These are phyloP conservation scores for Leccinum variicolor DNA, from an alignment of 768 basidiomycete species.

Conservation along the genomic window DNA sequence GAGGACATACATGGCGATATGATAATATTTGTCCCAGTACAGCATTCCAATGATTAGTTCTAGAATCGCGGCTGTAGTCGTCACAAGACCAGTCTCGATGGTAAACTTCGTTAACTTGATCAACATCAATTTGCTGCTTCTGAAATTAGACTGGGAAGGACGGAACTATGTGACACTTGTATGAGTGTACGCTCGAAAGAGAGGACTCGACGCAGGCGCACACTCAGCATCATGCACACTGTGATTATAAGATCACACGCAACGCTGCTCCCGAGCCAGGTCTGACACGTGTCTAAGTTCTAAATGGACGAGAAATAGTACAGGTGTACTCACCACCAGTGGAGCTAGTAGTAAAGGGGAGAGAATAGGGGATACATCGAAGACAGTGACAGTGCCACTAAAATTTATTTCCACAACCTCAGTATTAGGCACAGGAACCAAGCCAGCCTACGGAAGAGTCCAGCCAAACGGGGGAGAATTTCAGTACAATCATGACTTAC, in stretches of 20 bases:
- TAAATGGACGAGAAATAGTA: neutral
- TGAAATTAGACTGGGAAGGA: conserved; percentile 6
- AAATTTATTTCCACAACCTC: no score
- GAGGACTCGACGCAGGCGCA: neutral
- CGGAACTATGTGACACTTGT: conserved; percentile 6
- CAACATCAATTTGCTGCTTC: neutral
- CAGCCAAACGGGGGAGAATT: no score
- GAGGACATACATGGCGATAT: conserved; percentile 19
- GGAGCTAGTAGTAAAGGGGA: no score
- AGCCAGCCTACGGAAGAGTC: no score
- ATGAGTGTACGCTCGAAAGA: neutral
- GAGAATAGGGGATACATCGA: no score
- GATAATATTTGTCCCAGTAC: conserved; percentile 2
- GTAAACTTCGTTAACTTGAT: conserved; percentile 18
- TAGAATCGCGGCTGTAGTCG: conserved; percentile 13
- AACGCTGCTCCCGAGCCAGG: neutral
- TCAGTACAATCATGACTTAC: no score
- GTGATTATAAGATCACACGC: neutral
- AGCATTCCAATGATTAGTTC: conserved; percentile 15
- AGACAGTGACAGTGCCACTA: no score
- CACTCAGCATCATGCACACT: neutral
- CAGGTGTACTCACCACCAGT: neutral
- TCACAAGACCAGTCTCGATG: conserved; percentile 25
- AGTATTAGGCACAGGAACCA: neutral
- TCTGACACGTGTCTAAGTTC: neutral